Conservation (phyloP, 75 land plant genomes). For the Picea sitchensis region DNA sequence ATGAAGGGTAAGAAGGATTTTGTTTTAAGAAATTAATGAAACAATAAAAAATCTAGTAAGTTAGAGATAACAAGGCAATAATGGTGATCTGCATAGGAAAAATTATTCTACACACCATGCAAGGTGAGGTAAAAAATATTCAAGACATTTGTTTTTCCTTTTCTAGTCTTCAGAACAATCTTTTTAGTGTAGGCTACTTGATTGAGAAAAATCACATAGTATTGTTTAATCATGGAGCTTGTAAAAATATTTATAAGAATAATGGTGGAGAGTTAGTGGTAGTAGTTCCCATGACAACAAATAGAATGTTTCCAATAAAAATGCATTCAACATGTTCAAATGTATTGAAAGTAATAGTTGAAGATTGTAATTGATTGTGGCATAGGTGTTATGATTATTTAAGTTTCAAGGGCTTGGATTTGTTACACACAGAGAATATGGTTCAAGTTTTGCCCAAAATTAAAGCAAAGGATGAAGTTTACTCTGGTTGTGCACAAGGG, state of each 20-base stretch:
- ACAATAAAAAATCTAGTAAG: neutral
- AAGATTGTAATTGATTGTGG: neutral
- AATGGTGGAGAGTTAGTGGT: neutral
- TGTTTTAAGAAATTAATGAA: neutral
- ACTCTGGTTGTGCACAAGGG: neutral
- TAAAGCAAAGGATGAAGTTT: neutral
- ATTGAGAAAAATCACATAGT: neutral
- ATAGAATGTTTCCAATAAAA: neutral
- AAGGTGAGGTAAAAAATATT: constrained; percentile 1
- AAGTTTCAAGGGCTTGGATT: neutral
- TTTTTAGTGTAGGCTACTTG: neutral
- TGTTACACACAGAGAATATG: neutral
- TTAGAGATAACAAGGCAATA: neutral
- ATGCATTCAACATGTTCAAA: neutral
- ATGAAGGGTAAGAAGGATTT: neutral
- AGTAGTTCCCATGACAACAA: neutral
- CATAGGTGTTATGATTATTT: neutral
- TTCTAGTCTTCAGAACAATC: neutral
- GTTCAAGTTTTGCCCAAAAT: neutral
- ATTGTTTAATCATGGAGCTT: neutral
- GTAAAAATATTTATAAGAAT: neutral
- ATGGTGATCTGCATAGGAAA: neutral
- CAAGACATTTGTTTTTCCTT: neutral
- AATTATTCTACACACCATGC: neutral
- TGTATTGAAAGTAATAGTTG: neutral